Evolutionary conservation across 768 basidiomycete species (phyloP).

Genomic region (Mycena filopes): DNA sequence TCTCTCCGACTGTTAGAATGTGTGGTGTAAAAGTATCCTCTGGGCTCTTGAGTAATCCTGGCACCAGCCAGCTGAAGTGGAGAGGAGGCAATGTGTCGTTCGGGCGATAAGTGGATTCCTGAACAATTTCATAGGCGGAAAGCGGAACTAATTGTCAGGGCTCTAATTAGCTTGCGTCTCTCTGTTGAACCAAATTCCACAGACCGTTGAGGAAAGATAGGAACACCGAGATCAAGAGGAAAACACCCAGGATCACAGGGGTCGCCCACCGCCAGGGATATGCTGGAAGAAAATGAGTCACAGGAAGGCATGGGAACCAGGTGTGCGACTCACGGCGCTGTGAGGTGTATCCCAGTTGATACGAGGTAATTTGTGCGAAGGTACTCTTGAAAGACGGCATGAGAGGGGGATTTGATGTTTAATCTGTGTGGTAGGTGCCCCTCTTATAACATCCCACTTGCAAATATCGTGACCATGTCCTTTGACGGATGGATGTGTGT

Average conservation of each 20-base stretch:
- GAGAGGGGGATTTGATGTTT: too few relatives aligned
- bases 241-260: not conserved
- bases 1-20: not conserved
- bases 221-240: not conserved
- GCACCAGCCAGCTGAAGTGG: not conserved
- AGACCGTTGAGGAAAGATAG: constrained; percentile 8
- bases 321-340: not conserved
- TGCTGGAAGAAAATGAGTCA: too few relatives aligned
- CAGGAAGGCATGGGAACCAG: too few relatives aligned
- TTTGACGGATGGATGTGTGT: too few relatives aligned
- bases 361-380: not conserved
- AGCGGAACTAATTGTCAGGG: not conserved
- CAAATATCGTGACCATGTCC: too few relatives aligned
- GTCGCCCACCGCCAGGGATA: constrained; percentile 24
- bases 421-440: too few relatives aligned
- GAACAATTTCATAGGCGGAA: not conserved
- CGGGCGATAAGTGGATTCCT: not conserved
- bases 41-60: not conserved
- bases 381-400: not conserved
- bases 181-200: too few relatives aligned
- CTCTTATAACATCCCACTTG: too few relatives aligned
- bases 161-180: too few relatives aligned
- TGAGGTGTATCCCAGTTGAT: constrained; percentile 9
- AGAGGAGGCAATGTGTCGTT: not conserved
- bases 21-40: not conserved